These are phyloP conservation scores for Lipomyces yamadae DNA, from an alignment of 805 yeast genomes.

Conservation along the genomic window DNA sequence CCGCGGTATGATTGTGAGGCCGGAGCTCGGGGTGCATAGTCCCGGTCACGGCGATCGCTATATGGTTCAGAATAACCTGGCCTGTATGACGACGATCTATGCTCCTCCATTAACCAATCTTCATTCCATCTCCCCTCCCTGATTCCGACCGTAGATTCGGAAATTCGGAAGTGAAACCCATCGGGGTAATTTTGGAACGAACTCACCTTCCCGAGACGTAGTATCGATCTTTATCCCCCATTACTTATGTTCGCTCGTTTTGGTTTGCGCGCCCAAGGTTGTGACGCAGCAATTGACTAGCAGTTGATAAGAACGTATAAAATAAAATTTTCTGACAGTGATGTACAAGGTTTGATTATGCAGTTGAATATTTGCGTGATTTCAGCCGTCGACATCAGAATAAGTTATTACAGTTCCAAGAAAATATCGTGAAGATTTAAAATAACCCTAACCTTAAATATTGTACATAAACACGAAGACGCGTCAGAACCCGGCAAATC, in stretches of 20 bases:
- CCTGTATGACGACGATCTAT: constrained; percentile 22
- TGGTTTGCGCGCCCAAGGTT: background rate
- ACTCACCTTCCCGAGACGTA: constrained; percentile 19
- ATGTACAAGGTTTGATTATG: too few relatives aligned
- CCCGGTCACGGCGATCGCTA: constrained; percentile 17
- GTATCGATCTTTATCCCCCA: constrained; percentile 29
- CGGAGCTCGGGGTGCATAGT: background rate
- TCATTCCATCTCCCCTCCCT: background rate
- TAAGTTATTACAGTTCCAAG: too few relatives aligned
- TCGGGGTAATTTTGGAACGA: background rate
- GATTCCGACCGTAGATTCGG: background rate
- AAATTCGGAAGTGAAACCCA: background rate
- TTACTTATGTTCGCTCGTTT: background rate
- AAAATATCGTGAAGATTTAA: too few relatives aligned
- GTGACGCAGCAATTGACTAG: too few relatives aligned
- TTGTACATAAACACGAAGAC: too few relatives aligned
- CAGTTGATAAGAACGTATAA: too few relatives aligned
- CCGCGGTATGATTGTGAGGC: background rate
- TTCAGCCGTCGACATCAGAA: too few relatives aligned
- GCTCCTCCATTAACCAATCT: background rate
- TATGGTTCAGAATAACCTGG: constrained; percentile 16
- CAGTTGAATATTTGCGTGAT: too few relatives aligned
- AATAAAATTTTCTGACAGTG: too few relatives aligned
- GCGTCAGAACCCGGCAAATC: too few relatives aligned
- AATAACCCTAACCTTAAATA: too few relatives aligned